Evolutionary conservation across 495 filamentous ascomycete species (phyloP).

Genomic region (Friedmanniomyces simplex): DNA sequence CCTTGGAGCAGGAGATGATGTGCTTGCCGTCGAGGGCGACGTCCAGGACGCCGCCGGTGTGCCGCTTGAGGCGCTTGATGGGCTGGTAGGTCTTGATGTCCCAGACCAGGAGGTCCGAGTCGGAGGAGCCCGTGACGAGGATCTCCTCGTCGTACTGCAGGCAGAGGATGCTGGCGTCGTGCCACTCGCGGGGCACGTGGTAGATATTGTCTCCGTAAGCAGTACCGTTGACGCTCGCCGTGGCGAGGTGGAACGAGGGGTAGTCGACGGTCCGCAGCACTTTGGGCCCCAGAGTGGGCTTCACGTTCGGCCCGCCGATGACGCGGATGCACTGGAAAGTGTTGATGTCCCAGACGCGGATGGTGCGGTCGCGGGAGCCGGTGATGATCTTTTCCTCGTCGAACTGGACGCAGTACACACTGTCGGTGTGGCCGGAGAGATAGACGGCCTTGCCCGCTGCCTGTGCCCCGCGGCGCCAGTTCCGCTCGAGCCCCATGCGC

Average conservation of each 20-base stretch:
- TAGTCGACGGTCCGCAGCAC: constrained; percentile 22
- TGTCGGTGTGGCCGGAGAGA: constrained; percentile 83
- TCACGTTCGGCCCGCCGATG: constrained; percentile 47
- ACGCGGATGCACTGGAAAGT: constrained; percentile 72
- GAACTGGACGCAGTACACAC: constrained; percentile 95
- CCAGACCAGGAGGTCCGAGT: constrained; percentile 87
- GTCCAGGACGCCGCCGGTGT: constrained; percentile 83
- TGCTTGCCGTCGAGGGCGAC: constrained; percentile 82
- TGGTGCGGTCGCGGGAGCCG: constrained; percentile 87
- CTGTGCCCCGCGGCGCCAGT: constrained; percentile 62
- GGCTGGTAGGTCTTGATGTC: constrained; percentile 67
- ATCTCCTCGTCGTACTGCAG: constrained; percentile 88
- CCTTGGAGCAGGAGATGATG: constrained; percentile 94
- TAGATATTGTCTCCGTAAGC: constrained; percentile 33
- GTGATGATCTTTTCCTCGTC: constrained; percentile 97
- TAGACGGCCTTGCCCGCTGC: constrained; percentile 61
- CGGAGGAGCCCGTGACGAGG: constrained; percentile 89
- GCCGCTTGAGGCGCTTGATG: constrained; percentile 60
- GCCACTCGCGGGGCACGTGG: constrained; percentile 38
- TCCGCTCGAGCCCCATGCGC: constrained; percentile 58
- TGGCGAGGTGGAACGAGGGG: constrained; percentile 26
- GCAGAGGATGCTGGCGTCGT: constrained; percentile 86
- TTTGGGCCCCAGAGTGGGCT: constrained; percentile 17
- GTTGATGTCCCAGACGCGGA: constrained; percentile 88
- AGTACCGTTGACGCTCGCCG: constrained; percentile 38